Evolutionary conservation across 23 red algal species (phyloP), one percentile per base, ranked within the genome.

Genomic region (Cyanidioschyzon merolae): DNA sequence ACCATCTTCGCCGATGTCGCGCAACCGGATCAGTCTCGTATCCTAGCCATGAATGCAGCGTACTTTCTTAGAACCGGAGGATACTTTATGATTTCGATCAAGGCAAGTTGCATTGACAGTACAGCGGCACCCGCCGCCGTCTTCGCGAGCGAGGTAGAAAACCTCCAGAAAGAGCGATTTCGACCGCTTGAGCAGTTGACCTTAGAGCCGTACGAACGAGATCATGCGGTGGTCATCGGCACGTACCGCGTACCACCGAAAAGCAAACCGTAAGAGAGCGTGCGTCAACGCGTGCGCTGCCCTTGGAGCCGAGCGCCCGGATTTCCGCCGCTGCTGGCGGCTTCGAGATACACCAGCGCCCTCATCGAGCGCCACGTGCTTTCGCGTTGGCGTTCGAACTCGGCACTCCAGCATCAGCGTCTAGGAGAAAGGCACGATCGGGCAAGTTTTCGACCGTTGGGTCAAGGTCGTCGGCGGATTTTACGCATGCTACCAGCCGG

Each of bases 1-100:
- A 86, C 89, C 35, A 89, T 98, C 76, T 98, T 98, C 89, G 88
- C 94, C 0, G 94, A 98, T 79, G 94, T 98, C 25, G 94, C 94
- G 34, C 94, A 98, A 80, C 94, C 94, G 27, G 94, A 98, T 83
- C 94, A 98, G 77, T 77, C 94, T 26, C 83, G 94, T 41, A 97
- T 98, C 39, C 84, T 98, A 30, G 94, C 88, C 32, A 82, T 91
- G 45, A 98, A 98, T 68, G 88, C 94, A 0, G 83, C 87, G 54
- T 87, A 83, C 27, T 98, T 90, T 59, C 86, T 98, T 35, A 98
- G 89, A 75, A 91, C 88, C 1, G 94, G 89, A 16, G 94, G 94
- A 21, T 79, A 88, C 68, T 98, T 91, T 57, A 90, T 98, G 83
- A 91, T 98, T 36, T 98, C 94, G 32, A 90, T 98, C 86, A 98